Base-by-base conservation (phyloP, 1,284 basidiomycete species). In the Tremellales sp. region DNA sequence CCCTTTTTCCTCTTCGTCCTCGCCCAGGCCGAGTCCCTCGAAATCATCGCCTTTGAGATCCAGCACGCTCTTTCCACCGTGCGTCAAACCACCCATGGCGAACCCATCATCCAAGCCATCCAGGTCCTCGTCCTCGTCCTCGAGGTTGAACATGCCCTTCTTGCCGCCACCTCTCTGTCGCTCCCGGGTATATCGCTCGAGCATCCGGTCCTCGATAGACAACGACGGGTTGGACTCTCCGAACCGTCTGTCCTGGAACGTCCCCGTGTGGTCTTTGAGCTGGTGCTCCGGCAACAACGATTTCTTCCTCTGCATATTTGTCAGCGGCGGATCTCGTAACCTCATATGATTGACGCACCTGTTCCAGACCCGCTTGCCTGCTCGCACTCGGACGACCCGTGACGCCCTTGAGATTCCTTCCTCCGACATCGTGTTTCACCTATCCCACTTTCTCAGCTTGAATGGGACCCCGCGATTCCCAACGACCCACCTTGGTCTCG, bases 151-250 rank as follows among this genome's bases (percentile, higher is more conserved):
- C 7, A 82, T 76, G n/a, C 77, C 78, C 39, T 85, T 83, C 70
- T 86, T 90, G 36, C 86, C 85, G 18, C 81, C 76, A 0, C 69
- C 67, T n/a, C 65, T 49, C 59, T 75, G 71, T 51, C 87, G 77
- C 70, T 97, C 94, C 51, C 81, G 81, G 5, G 92, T 97, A 70
- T 97, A 98, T 29, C 95, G 85, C 73, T 97, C 92, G 24, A 98
- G 79, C 85, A 97, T 97, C 56, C 91, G 87, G 61, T 98, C 94
- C 69, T 99, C 95, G 14, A 91, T 77, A 9, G 86, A 85, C 79
- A 98, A 83, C 9, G 82, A 80, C 2, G 92, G 84, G 60, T 98
- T 84, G 61, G 87, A 85, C 79, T 98, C 95, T 74, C 95, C 95
- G 62, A 98, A 97, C 32, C 95, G 85, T 46, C 90, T 81, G 72